phyloP scores from a whole-genome alignment of 179 eudicot species.

The Silene coronaria region DNA sequence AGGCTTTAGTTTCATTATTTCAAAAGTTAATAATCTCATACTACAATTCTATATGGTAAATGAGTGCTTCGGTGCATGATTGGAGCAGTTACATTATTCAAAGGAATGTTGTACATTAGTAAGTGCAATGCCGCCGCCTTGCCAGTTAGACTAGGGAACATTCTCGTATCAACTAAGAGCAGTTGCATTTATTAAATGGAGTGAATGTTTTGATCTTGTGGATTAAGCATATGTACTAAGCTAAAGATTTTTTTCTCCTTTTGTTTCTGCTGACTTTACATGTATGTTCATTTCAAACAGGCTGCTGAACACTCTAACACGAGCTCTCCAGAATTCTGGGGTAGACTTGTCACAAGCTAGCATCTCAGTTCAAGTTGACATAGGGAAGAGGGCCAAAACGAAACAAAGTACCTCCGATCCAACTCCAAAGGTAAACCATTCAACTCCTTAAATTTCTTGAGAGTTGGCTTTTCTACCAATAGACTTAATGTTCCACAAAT shows the following conservation, averaged over 20 bases:
- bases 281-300: conserved; percentile 32
- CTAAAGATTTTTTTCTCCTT: neutral
- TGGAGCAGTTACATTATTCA: too few species aligned
- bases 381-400: conserved; percentile 65
- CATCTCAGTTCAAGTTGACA: conserved; percentile 82
- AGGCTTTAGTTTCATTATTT: too few species aligned
- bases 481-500: neutral
- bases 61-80: too few species aligned
- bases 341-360: conserved; percentile 82
- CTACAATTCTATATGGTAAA: too few species aligned
- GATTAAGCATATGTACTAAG: neutral
- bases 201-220: too few species aligned
- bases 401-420: conserved; percentile 32
- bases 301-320: conserved; percentile 62
- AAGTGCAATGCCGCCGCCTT: too few species aligned
- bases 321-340: conserved; percentile 81
- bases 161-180: neutral
- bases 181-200: neutral
- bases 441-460: neutral
- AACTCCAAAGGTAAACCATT: conserved; percentile 39
- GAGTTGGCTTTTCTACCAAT: neutral
- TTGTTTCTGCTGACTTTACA: neutral
- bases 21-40: too few species aligned
- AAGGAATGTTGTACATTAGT: too few species aligned
- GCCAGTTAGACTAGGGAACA: too few species aligned